Evolutionary conservation across 768 basidiomycete species (phyloP).

Genomic region (Kwoniella dendrophila): DNA sequence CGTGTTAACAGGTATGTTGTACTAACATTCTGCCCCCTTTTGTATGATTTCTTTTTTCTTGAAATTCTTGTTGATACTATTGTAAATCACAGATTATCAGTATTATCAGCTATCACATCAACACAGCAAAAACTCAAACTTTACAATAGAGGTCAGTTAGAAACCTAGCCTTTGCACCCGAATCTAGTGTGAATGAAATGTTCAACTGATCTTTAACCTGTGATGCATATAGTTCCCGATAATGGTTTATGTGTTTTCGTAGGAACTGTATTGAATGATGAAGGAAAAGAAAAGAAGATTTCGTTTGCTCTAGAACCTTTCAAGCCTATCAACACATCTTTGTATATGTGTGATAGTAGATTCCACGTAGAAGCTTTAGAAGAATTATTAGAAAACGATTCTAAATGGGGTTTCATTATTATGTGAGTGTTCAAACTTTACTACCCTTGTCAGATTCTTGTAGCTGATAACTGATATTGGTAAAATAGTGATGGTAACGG

Average conservation of each 20-base stretch:
- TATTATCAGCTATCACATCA: conserved; percentile 95
- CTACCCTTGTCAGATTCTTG: too few species aligned
- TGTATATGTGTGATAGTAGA: conserved; percentile 85
- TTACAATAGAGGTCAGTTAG: conserved; percentile 67
- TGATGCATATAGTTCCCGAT: conserved; percentile 67
- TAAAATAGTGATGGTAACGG: conserved; percentile 65
- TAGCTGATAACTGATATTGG: neutral
- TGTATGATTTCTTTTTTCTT: neutral
- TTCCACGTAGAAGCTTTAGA: conserved; percentile 98
- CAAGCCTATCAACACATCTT: conserved; percentile 98
- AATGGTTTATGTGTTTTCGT: conserved; percentile 98
- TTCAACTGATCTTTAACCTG: conserved; percentile 18
- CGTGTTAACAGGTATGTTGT: conserved; percentile 59
- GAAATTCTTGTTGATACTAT: neutral
- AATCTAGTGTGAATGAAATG: neutral
- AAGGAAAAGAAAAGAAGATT: conserved; percentile 99
- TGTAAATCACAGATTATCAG: conserved; percentile 63
- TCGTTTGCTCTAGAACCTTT: conserved; percentile 98
- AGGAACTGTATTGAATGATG: conserved; percentile 95
- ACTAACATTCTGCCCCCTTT: neutral
- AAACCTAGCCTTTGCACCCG: neutral
- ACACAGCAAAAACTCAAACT: conserved; percentile 97
- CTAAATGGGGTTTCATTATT: conserved; percentile 97
- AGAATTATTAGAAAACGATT: conserved; percentile 94
- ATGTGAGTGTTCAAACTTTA: conserved; percentile 63